These are phyloP conservation scores for Solanum ahanhuiri DNA, from an alignment of 257 asterid species.

Conservation along the genomic window DNA sequence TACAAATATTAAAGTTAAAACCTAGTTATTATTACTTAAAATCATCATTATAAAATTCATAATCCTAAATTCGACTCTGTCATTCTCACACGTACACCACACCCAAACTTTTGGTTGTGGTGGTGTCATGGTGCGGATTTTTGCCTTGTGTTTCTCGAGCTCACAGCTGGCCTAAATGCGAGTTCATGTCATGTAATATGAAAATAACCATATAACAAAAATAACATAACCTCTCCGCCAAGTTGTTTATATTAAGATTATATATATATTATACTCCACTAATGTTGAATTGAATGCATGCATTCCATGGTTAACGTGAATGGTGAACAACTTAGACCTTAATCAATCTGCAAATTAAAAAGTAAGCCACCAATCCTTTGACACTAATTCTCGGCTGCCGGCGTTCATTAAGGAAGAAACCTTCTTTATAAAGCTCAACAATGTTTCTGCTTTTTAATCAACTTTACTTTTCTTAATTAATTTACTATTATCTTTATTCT, in stretches of 20 bases:
- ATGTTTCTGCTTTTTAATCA: neutral
- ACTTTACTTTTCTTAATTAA: slow-evolving; percentile 14
- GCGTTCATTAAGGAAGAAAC: slow-evolving; percentile 9
- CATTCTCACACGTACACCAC: neutral
- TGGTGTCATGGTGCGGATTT: neutral
- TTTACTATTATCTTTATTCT: slow-evolving; percentile 4
- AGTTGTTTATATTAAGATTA: neutral
- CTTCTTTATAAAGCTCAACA: neutral
- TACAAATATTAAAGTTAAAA: no score
- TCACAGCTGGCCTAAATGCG: no score
- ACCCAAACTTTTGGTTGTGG: neutral
- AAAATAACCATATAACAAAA: neutral
- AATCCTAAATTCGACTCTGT: neutral
- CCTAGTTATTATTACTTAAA: no score
- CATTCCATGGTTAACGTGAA: neutral
- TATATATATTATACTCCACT: neutral
- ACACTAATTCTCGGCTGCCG: neutral
- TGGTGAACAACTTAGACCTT: slow-evolving; percentile 7
- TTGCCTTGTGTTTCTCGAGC: no score
- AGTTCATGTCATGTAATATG: neutral
- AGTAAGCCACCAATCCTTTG: slow-evolving; percentile 23
- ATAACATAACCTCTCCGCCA: neutral
- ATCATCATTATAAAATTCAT: no score
- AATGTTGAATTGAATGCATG: neutral
- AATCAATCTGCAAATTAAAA: neutral